Conservation (phyloP, 805 yeast species). For the Kurtzmaniella fragi region DNA sequence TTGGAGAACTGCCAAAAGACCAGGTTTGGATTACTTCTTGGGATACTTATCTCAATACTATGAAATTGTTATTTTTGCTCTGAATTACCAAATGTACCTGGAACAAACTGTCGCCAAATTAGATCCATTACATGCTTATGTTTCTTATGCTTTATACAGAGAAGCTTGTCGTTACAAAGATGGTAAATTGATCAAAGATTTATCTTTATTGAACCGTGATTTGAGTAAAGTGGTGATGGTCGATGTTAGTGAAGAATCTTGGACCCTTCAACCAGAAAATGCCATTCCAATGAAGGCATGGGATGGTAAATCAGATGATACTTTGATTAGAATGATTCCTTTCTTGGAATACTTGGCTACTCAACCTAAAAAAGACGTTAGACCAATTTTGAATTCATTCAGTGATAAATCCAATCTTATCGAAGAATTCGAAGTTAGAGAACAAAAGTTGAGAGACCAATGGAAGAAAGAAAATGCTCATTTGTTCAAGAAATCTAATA, state of each 20-base stretch:
- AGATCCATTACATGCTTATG: slow-evolving; percentile 88
- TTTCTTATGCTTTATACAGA: slow-evolving; percentile 80
- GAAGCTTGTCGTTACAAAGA: slow-evolving; percentile 90
- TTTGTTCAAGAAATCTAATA: slow-evolving; percentile 22
- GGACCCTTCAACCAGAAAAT: slow-evolving; percentile 86
- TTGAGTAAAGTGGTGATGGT: slow-evolving; percentile 71
- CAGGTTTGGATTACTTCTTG: slow-evolving; percentile 94
- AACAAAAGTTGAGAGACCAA: slow-evolving; percentile 63
- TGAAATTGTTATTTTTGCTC: slow-evolving; percentile 88
- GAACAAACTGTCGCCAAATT: slow-evolving; percentile 81
- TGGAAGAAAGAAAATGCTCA: slow-evolving; percentile 53
- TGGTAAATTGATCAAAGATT: slow-evolving; percentile 85
- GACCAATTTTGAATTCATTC: slow-evolving; percentile 79
- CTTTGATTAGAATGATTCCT: slow-evolving; percentile 76
- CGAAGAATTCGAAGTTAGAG: slow-evolving; percentile 78
- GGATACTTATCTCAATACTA: slow-evolving; percentile 93
- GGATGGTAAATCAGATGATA: slow-evolving; percentile 83
- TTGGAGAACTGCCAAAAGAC: slow-evolving; percentile 98
- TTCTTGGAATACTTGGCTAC: slow-evolving; percentile 93
- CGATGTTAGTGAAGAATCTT: slow-evolving; percentile 71
- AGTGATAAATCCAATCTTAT: slow-evolving; percentile 62
- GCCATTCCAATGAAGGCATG: slow-evolving; percentile 82
- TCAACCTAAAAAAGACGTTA: slow-evolving; percentile 78
- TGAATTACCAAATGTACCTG: slow-evolving; percentile 79
- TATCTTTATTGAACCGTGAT: slow-evolving; percentile 87